Percentiles rank a stretch among this genome's conserved stretches.
phyloP scores from a whole-genome alignment of 169 alveolate genomes.

The Cryptosporidium parvum region DNA sequence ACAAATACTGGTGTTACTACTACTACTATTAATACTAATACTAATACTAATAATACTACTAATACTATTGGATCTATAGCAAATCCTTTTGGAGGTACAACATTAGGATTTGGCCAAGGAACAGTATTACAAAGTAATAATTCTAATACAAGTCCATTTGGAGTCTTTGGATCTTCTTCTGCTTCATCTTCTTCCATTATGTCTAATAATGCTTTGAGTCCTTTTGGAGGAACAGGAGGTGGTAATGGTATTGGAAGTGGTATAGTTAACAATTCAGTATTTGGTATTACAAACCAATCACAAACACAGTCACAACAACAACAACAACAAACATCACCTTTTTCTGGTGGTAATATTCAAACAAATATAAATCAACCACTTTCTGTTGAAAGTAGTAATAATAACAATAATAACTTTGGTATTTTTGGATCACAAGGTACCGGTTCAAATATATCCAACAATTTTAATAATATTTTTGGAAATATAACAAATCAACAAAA shows the following conservation, averaged over 20 bases:
- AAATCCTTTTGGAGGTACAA: constrained; percentile 16
- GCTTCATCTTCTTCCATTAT: not conserved
- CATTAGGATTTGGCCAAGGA: not conserved
- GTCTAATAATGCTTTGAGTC: not conserved
- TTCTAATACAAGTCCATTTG: not conserved
- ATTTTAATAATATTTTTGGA: not conserved
- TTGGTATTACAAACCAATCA: not conserved
- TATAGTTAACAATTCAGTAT: not conserved
- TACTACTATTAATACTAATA: too few species aligned
- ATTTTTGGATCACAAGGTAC: not conserved
- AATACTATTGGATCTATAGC: not conserved
- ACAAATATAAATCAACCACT: not conserved
- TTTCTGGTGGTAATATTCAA: not conserved
- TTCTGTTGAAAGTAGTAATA: not conserved
- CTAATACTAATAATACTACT: not conserved
- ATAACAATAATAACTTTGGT: not conserved
- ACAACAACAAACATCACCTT: not conserved
- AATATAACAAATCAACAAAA: not conserved
- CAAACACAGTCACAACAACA: not conserved
- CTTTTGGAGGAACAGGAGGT: not conserved
- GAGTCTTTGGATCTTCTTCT: not conserved
- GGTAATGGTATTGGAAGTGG: not conserved
- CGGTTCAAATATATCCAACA: not conserved
- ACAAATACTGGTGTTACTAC: not conserved
- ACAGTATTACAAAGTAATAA: not conserved